A percentile compares a stretch with the other conserved stretches of the same genome.
Evolutionary conservation across 306 rosid genomes (phyloP).

Genomic region (Begonia fuchsioides): DNA sequence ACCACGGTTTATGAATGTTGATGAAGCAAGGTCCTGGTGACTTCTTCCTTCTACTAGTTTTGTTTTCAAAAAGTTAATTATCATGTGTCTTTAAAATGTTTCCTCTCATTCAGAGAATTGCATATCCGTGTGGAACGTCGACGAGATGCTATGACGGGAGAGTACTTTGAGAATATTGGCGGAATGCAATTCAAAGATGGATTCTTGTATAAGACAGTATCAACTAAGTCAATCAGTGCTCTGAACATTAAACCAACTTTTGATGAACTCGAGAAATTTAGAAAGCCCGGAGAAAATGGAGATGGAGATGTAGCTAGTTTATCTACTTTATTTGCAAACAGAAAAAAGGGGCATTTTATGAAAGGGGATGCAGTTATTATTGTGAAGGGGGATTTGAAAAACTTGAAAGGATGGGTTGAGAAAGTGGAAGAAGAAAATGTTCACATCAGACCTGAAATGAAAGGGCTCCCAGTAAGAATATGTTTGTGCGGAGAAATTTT

Average conservation of each 20-base stretch:
- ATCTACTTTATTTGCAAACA: constrained; percentile 75
- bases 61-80: background rate
- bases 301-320: constrained; percentile 76
- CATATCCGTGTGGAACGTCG: constrained; percentile 88
- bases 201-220: constrained; percentile 72
- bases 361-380: constrained; percentile 95
- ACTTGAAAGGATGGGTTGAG: constrained; percentile 93
- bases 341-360: constrained; percentile 96
- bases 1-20: constrained; percentile 87
- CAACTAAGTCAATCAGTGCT: constrained; percentile 72
- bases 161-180: constrained; percentile 69
- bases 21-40: constrained; percentile 69
- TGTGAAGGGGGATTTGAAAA: constrained; percentile 80
- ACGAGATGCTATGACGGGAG: constrained; percentile 79
- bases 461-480: constrained; percentile 76
- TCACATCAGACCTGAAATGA: constrained; percentile 78
- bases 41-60: constrained; percentile 7
- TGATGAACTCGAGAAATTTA: constrained; percentile 91
- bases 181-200: constrained; percentile 97
- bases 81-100: background rate
- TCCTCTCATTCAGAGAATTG: constrained; percentile 51
- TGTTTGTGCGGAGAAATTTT: constrained; percentile 5
- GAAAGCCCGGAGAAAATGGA: constrained; percentile 82
- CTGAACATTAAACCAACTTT: constrained; percentile 79
- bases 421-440: constrained; percentile 89